phyloP scores from a whole-genome alignment of 2,329 filamentous ascomycete genomes.

The Colletotrichum limetticola region DNA sequence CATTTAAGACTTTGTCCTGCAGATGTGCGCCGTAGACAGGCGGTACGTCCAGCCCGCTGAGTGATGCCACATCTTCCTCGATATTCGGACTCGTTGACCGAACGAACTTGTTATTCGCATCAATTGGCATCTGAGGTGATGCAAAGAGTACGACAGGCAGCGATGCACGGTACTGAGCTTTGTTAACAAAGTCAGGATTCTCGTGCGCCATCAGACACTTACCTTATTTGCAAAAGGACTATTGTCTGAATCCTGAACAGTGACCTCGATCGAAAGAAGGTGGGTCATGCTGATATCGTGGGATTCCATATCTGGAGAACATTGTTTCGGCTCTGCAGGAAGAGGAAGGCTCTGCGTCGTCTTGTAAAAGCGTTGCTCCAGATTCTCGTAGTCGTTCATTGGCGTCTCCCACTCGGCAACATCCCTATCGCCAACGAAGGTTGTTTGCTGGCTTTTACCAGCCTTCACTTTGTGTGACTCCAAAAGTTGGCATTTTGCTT shows the following conservation, averaged over 20 bases:
- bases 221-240: background rate
- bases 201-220: background rate
- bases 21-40: background rate
- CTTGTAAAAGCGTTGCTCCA: background rate
- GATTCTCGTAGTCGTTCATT: background rate
- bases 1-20: background rate
- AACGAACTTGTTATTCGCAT: constrained; percentile 3
- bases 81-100: background rate
- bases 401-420: constrained; percentile 6
- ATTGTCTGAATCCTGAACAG: background rate
- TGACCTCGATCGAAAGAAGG: background rate
- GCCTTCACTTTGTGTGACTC: constrained; percentile 4
- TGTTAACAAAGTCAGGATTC: background rate
- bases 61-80: background rate
- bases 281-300: constrained; percentile 10
- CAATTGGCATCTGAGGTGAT: constrained; percentile 11
- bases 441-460: background rate
- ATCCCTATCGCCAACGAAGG: background rate
- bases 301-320: constrained; percentile 7
- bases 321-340: constrained; percentile 2
- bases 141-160: constrained; percentile 9
- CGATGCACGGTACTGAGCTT: background rate
- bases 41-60: background rate
- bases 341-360: background rate
- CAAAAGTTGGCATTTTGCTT: background rate